Evolutionary conservation across 1,284 basidiomycete species (phyloP), one percentile per base, ranked within the genome.

Genomic region (Austroboletus rostrupii): DNA sequence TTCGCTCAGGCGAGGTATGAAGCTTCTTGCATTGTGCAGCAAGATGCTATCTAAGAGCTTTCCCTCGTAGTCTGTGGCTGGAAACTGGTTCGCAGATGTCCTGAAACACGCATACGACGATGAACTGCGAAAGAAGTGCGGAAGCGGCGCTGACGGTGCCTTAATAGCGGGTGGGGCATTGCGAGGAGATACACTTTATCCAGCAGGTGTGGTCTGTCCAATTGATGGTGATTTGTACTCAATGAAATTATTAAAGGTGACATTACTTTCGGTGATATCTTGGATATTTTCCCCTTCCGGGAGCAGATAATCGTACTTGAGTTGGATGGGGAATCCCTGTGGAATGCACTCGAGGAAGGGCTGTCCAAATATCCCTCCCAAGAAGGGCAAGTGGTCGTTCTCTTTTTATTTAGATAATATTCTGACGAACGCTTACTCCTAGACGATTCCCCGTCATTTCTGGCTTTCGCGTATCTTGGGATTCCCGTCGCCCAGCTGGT

Each of bases 31-130:
- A n/a, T n/a, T n/a, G n/a, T n/a, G n/a, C n/a, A n/a, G n/a, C n/a
- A n/a, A n/a, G 11, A 29, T 19, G 14, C 32, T 16, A 21, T 32
- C 16, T 12, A 46, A 12, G 42, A 26, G 5, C 23, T 28, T 28
- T 17, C 23, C 23, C 23, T 26, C 9, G 23, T 69, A 96, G 83
- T 86, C 85, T 16, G 86, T 87, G 0, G 75, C 87, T 10, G 87
- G 84, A n/a, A 90, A 96, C 64, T 93, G 91, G 86, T 84, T 94
- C 49, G 87, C 92, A 1, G 93, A 97, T 66, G 83, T 95, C 29
- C 68, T 93, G 29, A 75, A 89, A 53, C 88, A 93, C 64, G 81
- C 89, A 1, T 96, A 94, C 60, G 92, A 95, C 53, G 91, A 93
- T 61, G 80, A 81, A 5, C 68, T 88, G 47, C 77, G 74, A 44